Evolutionary conservation across 2,329 filamentous ascomycete genomes (phyloP), one percentile per base, ranked within the genome.

Genomic region (Alternaria tenuissima): DNA sequence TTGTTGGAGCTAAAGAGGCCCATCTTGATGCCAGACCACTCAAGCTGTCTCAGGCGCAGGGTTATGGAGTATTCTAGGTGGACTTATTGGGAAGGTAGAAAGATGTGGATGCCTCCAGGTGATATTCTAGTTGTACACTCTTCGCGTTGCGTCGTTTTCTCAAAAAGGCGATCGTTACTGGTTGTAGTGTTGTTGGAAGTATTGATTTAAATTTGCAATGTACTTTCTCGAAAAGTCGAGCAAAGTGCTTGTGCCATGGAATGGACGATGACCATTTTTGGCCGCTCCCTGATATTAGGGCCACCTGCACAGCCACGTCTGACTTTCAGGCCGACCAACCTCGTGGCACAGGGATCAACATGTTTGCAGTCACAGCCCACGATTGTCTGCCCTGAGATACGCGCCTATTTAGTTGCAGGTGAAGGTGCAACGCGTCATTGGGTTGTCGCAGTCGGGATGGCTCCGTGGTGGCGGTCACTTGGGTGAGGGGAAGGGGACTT

Each of bases 1-100:
- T 66, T 66, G 16, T 47, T 65, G 4, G 62, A 61, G 14, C 51
- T 62, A 54, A 69, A 72, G 52, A 69, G 39, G 18, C 66, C 69
- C 69, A 73, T 73, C 16, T 18, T n/a, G 22, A 16, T 8, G 20
- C 6, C 9, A 20, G n/a, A 20, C 3, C 7, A 38, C 7, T 9
- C 16, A 16, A 7, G n/a, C 7, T 38, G 38, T 39, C 2, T 18
- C n/a, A 20, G 1, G 16, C 7, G 6, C 1, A 38, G 16, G 34
- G 16, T 2, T 38, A n/a, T 7, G 14, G 18, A 1, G 9, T 39
- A n/a, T 39, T 39, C 8, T 18, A 11, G 38, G 9, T 14, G 14
- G 32, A 36, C 0, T 36, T 20, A 6, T 8, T n/a, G 5, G 16
- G n/a, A 38, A 1, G 34, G 16, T 8, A 39, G 8, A 39, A 39